Conservation (phyloP, 257 asterid genomes). For the Verbascum thapsus region DNA sequence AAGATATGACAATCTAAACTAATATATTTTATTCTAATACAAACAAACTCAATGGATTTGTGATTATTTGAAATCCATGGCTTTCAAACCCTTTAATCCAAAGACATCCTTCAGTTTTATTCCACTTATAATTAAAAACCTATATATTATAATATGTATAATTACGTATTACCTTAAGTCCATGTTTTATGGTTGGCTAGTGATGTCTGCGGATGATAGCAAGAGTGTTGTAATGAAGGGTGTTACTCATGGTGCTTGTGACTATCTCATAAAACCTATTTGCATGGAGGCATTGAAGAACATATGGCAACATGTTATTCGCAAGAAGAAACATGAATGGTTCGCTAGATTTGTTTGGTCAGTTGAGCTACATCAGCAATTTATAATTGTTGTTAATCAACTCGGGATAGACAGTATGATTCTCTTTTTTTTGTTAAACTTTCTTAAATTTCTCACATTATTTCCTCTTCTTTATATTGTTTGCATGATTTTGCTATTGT, state of each 20-base stretch:
- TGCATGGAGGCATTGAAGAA: conserved; percentile 89
- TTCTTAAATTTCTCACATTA: not conserved
- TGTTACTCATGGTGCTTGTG: conserved; percentile 89
- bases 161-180: conserved; percentile 29
- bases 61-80: too few species aligned
- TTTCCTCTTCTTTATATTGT: not conserved
- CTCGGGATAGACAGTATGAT: conserved; percentile 56
- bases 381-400: conserved; percentile 53
- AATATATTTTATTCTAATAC: too few species aligned
- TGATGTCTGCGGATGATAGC: conserved; percentile 98
- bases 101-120: too few species aligned
- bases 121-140: too few species aligned
- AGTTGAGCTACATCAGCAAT: conserved; percentile 59
- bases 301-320: conserved; percentile 94
- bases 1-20: too few species aligned
- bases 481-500: not conserved
- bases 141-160: too few species aligned
- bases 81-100: too few species aligned
- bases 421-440: not conserved
- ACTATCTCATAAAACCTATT: conserved; percentile 87
- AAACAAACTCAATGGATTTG: too few species aligned
- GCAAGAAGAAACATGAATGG: conserved; percentile 71
- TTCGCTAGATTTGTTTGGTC: conserved; percentile 72
- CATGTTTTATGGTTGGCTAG: conserved; percentile 40
- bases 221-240: conserved; percentile 88